These are phyloP conservation scores for Neonectria magnoliae DNA, from an alignment of 2,329 filamentous ascomycete species.

Conservation along the genomic window DNA sequence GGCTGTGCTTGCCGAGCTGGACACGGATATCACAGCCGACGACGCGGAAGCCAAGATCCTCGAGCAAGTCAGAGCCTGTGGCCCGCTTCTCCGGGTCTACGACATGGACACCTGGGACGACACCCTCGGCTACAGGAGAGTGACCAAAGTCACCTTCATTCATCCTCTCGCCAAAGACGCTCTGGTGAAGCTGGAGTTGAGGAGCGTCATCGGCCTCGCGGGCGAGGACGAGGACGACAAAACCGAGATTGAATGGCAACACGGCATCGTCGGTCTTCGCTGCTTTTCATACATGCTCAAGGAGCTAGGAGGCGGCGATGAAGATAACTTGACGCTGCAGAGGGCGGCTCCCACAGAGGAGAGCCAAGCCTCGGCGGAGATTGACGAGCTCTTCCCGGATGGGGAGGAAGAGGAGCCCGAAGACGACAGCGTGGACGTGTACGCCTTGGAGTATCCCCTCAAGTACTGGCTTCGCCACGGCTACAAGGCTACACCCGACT, in stretches of 20 bases:
- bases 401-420: conserved; percentile 9
- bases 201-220: conserved; percentile 15
- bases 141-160: conserved; percentile 18
- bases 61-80: conserved; percentile 19
- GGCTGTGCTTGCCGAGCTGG: conserved; percentile 17
- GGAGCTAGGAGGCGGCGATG: conserved; percentile 14
- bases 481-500: conserved; percentile 15
- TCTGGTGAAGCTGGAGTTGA: conserved; percentile 13
- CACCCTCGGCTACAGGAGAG: conserved; percentile 5
- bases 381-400: conserved; percentile 20
- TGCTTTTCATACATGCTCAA: conserved; percentile 25
- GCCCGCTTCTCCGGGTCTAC: conserved; percentile 19
- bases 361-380: conserved; percentile 19
- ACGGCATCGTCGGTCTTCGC: conserved; percentile 25
- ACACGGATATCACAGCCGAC: conserved; percentile 5
- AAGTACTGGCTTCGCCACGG: conserved; percentile 23
- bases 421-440: conserved; percentile 9
- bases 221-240: conserved; percentile 20
- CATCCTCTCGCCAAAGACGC: conserved; percentile 20
- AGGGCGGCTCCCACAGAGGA: neutral
- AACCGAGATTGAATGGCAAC: conserved; percentile 24
- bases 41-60: conserved; percentile 10
- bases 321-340: conserved; percentile 8
- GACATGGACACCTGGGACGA: conserved; percentile 16
- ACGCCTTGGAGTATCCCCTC: conserved; percentile 20